Evolutionary conservation across 2,329 filamentous ascomycete genomes (phyloP).

Genomic region (Microsporum audouinii): DNA sequence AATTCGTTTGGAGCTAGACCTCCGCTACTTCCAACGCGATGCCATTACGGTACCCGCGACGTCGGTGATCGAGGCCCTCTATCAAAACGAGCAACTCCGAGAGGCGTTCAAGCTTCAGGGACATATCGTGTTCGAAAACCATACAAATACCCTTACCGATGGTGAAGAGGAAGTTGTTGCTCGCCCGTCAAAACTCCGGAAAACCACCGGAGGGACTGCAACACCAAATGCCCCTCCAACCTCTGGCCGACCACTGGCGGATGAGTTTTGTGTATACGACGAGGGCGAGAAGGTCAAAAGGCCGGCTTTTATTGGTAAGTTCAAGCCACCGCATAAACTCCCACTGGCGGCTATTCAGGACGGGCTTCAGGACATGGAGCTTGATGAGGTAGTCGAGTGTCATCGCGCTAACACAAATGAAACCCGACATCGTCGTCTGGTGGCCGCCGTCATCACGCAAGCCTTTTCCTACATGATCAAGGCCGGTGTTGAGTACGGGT

Average conservation of each 20-base stretch:
- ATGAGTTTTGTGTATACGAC: constrained; percentile 29
- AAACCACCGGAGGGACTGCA: constrained; percentile 5
- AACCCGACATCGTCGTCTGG: constrained; percentile 29
- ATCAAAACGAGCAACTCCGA: constrained; percentile 6
- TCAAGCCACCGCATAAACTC: constrained; percentile 41
- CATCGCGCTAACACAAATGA: constrained; percentile 23
- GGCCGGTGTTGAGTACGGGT: constrained; percentile 35
- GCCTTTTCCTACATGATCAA: constrained; percentile 43
- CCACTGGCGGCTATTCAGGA: constrained; percentile 32
- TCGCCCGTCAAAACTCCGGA: constrained; percentile 9
- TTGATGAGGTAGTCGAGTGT: constrained; percentile 30
- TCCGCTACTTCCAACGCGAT: constrained; percentile 10
- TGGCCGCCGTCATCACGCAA: constrained; percentile 37
- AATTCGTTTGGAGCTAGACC: constrained; percentile 14
- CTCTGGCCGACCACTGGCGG: constrained; percentile 18
- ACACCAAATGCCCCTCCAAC: constrained; percentile 5
- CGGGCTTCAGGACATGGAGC: constrained; percentile 34
- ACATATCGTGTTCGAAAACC: constrained; percentile 14
- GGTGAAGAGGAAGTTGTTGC: not conserved
- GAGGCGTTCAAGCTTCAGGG: constrained; percentile 11
- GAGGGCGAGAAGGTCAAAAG: constrained; percentile 16
- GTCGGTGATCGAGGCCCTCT: constrained; percentile 7
- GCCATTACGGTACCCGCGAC: constrained; percentile 9
- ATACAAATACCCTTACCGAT: constrained; percentile 11
- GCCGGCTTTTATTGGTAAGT: constrained; percentile 29